Evolutionary conservation across 257 asterid genomes (phyloP).

Genomic region (Petunia axillaris): DNA sequence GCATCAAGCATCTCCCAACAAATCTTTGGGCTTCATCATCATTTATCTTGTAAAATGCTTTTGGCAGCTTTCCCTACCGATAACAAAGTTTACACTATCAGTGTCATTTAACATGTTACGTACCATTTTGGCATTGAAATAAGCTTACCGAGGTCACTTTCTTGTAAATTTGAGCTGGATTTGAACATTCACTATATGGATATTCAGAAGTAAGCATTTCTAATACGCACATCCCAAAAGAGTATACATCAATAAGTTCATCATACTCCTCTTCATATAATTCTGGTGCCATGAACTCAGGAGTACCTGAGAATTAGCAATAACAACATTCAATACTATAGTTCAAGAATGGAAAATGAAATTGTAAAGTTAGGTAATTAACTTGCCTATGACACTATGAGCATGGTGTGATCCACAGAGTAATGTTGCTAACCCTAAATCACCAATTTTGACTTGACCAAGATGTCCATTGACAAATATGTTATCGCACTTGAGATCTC

Average conservation of each 20-base stretch:
- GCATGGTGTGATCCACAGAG: slow-evolving; percentile 67
- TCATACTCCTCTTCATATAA: slow-evolving; percentile 82
- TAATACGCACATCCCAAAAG: slow-evolving; percentile 83
- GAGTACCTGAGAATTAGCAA: slow-evolving; percentile 58
- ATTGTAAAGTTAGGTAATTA: neutral
- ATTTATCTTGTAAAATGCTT: slow-evolving; percentile 50
- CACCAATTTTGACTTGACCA: slow-evolving; percentile 84
- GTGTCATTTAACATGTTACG: neutral
- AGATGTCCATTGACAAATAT: slow-evolving; percentile 81
- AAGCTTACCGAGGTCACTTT: slow-evolving; percentile 75
- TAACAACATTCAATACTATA: neutral
- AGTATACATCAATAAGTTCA: slow-evolving; percentile 74
- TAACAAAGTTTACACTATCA: neutral
- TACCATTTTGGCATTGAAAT: neutral
- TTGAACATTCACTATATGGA: slow-evolving; percentile 81
- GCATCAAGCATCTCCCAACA: slow-evolving; percentile 69
- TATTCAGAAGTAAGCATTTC: slow-evolving; percentile 84
- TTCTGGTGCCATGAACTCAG: slow-evolving; percentile 92
- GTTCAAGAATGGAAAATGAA: neutral
- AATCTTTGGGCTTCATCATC: slow-evolving; percentile 69
- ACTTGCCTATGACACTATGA: slow-evolving; percentile 77
- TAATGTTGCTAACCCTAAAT: slow-evolving; percentile 75
- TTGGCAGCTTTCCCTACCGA: slow-evolving; percentile 69
- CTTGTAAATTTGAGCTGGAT: slow-evolving; percentile 94
- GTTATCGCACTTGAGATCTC: slow-evolving; percentile 87